A percentile compares a stretch with the other conserved stretches of the same genome.
phyloP scores from a whole-genome alignment of 306 rosid species.

The Amphicarpaea edgeworthii region DNA sequence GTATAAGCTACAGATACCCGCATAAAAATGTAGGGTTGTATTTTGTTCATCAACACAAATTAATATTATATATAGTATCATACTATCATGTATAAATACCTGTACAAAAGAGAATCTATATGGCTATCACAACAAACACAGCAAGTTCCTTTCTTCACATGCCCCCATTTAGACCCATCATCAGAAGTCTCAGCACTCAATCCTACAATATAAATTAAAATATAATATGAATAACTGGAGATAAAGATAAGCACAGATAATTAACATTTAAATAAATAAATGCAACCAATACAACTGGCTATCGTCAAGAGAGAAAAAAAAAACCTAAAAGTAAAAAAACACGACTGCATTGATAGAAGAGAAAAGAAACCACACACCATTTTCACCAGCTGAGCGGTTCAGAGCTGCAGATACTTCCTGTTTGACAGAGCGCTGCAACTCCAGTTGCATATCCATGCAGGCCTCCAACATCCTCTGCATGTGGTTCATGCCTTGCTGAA shows the following conservation, averaged over 20 bases:
- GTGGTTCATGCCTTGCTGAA: conserved; percentile 99
- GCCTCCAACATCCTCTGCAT: conserved; percentile 99
- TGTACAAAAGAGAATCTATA: conserved; percentile 96
- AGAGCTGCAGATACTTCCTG: conserved; percentile 99
- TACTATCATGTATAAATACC: conserved; percentile 60
- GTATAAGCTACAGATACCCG: conserved; percentile 9
- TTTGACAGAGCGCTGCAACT: conserved; percentile 97
- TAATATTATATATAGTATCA: not conserved
- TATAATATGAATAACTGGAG: conserved; percentile 15
- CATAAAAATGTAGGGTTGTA: not conserved
- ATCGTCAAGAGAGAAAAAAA: conserved; percentile 11
- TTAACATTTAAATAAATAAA: conserved; percentile 16
- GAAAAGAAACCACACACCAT: conserved; percentile 55
- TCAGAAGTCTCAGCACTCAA: conserved; percentile 85
- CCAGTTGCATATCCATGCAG: conserved; percentile 99
- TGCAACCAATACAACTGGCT: conserved; percentile 2
- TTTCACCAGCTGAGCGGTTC: conserved; percentile 86
- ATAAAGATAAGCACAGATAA: conserved; percentile 14
- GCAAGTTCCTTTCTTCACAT: conserved; percentile 97
- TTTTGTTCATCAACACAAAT: conserved; percentile 22
- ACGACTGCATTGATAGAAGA: not conserved
- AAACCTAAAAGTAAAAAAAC: conserved; percentile 31
- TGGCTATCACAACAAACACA: conserved; percentile 98
- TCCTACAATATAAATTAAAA: conserved; percentile 57
- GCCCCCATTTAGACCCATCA: conserved; percentile 97